phyloP scores from a whole-genome alignment of 1,139 yeast species.

The Yamadazyma aaseri region DNA sequence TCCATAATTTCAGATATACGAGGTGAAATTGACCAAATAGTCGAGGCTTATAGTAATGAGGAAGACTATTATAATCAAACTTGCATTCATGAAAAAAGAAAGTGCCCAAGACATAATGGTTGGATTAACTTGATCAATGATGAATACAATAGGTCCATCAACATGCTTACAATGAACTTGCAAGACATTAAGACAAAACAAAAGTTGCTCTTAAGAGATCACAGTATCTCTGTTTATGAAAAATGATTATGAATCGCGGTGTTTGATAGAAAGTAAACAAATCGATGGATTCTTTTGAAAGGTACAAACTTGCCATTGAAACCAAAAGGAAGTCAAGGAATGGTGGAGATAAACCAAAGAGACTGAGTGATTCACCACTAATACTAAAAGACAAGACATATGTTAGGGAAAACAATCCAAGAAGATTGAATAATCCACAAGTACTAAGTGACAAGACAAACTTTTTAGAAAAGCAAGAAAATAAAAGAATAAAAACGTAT shows the following conservation, averaged over 20 bases:
- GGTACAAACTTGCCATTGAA: conserved; percentile 7
- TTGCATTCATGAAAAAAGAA: conserved; percentile 63
- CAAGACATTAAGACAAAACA: conserved; percentile 8
- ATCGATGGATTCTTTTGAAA: conserved; percentile 11
- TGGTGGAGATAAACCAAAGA: background rate
- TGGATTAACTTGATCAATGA: conserved; percentile 62
- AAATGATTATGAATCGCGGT: conserved; percentile 3
- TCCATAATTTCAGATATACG: conserved; percentile 11
- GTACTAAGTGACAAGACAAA: too few species aligned
- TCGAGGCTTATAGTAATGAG: conserved; percentile 15
- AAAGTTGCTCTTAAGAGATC: conserved; percentile 13
- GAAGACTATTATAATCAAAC: conserved; percentile 23
- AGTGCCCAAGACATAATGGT: conserved; percentile 64
- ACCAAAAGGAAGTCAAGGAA: conserved; percentile 3
- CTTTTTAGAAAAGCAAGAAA: too few species aligned
- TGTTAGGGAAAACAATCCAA: too few species aligned
- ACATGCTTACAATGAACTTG: conserved; percentile 21
- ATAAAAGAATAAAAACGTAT: too few species aligned
- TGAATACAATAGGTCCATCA: conserved; percentile 32
- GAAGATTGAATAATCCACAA: too few species aligned
- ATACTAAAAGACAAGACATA: too few species aligned
- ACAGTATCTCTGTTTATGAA: conserved; percentile 16
- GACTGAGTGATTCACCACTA: too few species aligned
- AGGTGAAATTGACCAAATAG: conserved; percentile 18
- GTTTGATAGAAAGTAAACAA: conserved; percentile 2